Percentiles rank a stretch among this genome's conserved stretches.
Conservation (phyloP, 1,139 yeast species). For the Hansenula lynferdii region DNA sequence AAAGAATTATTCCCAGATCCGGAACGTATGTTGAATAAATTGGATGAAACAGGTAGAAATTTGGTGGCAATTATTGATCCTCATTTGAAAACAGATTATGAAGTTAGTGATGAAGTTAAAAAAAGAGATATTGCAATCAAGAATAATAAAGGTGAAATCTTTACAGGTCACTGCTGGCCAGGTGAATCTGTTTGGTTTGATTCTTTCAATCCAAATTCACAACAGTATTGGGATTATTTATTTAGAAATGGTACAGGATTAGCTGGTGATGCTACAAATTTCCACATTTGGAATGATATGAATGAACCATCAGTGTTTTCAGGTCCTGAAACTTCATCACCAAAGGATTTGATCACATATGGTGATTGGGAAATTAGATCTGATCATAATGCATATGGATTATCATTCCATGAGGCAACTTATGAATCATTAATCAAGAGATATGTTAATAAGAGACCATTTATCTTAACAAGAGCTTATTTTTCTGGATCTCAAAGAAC, state of each 20-base stretch:
- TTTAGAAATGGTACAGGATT: slow-evolving; percentile 40
- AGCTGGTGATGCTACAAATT: slow-evolving; percentile 49
- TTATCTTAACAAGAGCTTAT: slow-evolving; percentile 81
- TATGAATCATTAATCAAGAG: slow-evolving; percentile 57
- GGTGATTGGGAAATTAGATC: slow-evolving; percentile 91
- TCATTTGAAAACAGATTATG: slow-evolving; percentile 71
- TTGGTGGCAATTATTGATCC: slow-evolving; percentile 89
- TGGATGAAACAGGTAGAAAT: slow-evolving; percentile 73
- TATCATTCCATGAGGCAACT: slow-evolving; percentile 77
- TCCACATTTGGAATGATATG: slow-evolving; percentile 97
- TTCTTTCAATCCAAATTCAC: slow-evolving; percentile 62
- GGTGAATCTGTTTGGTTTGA: slow-evolving; percentile 96
- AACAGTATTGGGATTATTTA: slow-evolving; percentile 52
- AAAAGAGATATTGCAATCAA: slow-evolving; percentile 36
- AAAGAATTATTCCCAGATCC: slow-evolving; percentile 71
- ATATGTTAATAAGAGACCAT: slow-evolving; percentile 63
- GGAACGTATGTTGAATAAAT: slow-evolving; percentile 51
- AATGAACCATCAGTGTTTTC: slow-evolving; percentile 93
- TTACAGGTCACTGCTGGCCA: slow-evolving; percentile 96
- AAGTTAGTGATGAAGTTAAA: slow-evolving; percentile 50
- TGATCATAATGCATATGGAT: slow-evolving; percentile 80
- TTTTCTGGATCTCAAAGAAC: slow-evolving; percentile 90
- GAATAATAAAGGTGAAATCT: slow-evolving; percentile 46
- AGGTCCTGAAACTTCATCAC: slow-evolving; percentile 92
- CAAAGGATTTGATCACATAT: slow-evolving; percentile 71